Evolutionary conservation across 768 basidiomycete genomes (phyloP).

Genomic region (Myochromella boudieri): DNA sequence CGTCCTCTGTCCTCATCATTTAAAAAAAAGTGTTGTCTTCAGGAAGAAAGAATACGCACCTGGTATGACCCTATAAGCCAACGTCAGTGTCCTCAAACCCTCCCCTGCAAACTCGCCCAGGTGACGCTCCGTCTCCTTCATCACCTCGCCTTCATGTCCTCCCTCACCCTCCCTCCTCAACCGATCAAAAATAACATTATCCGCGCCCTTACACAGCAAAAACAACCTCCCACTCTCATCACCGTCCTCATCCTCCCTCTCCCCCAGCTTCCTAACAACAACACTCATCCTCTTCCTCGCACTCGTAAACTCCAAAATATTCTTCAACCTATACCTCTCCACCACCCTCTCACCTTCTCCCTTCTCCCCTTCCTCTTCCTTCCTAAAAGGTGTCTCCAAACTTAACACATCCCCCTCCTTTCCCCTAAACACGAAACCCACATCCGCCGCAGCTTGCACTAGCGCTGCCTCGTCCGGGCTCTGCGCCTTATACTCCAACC

Average conservation of each 20-base stretch:
- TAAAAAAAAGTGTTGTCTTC: neutral
- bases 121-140: slow-evolving; percentile 75
- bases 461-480: slow-evolving; percentile 97
- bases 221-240: too few relatives aligned
- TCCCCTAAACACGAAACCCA: slow-evolving; percentile 90
- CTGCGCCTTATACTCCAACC: slow-evolving; percentile 91
- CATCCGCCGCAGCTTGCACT: slow-evolving; percentile 94
- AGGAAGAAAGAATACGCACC: slow-evolving; percentile 39
- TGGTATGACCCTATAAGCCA: slow-evolving; percentile 82
- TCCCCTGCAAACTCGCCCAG: slow-evolving; percentile 84
- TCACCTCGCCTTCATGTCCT: slow-evolving; percentile 67
- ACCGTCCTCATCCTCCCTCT: slow-evolving; percentile 45
- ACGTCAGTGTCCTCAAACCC: slow-evolving; percentile 85
- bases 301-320: slow-evolving; percentile 94
- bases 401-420: slow-evolving; percentile 77
- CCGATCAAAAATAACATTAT: slow-evolving; percentile 94
- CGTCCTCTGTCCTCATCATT: slow-evolving; percentile 49
- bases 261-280: slow-evolving; percentile 71
- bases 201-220: slow-evolving; percentile 86
- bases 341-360: too few relatives aligned
- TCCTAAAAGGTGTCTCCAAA: slow-evolving; percentile 74
- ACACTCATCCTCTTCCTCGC: slow-evolving; percentile 95
- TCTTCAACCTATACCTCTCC: slow-evolving; percentile 87
- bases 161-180: too few relatives aligned
- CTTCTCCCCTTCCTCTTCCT: too few relatives aligned